Evolutionary conservation across 2,329 filamentous ascomycete species (phyloP).

Genomic region (Pseudocercospora ulei): DNA sequence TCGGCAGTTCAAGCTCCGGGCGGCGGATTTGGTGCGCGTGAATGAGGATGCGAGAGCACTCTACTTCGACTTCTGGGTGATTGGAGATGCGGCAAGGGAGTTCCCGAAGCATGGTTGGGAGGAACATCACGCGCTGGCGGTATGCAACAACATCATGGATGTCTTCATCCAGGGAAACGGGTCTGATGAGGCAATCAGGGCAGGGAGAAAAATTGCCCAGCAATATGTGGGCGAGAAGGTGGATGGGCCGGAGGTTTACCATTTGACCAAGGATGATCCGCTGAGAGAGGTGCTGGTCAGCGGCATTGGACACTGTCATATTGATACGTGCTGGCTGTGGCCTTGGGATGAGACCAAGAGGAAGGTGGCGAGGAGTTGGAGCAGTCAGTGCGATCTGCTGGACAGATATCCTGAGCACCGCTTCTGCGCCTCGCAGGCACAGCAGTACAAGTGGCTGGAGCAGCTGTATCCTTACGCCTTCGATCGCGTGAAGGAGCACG

Average conservation of each 20-base stretch:
- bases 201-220: conserved; percentile 71
- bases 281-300: conserved; percentile 63
- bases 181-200: conserved; percentile 61
- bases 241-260: conserved; percentile 75
- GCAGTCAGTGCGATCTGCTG: conserved; percentile 89
- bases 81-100: conserved; percentile 81
- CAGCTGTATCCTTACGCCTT: conserved; percentile 78
- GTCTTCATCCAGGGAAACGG: conserved; percentile 70
- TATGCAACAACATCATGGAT: conserved; percentile 83
- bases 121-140: conserved; percentile 71
- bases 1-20: conserved; percentile 63
- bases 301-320: conserved; percentile 92
- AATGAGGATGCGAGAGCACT: conserved; percentile 76
- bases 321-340: conserved; percentile 98
- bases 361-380: conserved; percentile 92
- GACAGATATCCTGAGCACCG: conserved; percentile 89
- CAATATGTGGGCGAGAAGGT: conserved; percentile 73
- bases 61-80: conserved; percentile 91
- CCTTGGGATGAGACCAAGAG: conserved; percentile 96
- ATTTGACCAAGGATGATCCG: conserved; percentile 40
- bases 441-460: conserved; percentile 98
- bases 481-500: conserved; percentile 81
- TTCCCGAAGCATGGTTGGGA: conserved; percentile 83
- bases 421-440: conserved; percentile 86
- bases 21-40: conserved; percentile 78